Base-by-base conservation (phyloP, 371 early-diverging fungal species). In the Mortierella sp. region DNA sequence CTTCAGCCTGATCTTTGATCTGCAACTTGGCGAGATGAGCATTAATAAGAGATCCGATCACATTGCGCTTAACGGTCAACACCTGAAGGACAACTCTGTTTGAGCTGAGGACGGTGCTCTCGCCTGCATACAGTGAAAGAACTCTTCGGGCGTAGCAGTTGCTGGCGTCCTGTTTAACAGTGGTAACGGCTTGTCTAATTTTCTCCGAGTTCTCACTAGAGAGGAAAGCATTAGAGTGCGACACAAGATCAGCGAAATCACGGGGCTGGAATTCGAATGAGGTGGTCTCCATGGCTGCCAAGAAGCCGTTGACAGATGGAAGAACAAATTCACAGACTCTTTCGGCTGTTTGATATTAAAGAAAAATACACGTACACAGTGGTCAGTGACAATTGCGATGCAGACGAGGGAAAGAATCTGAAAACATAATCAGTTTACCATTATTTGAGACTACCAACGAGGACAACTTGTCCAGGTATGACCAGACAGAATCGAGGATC, bases 291-390 rank as follows among this genome's bases (percentile, higher is more conserved):
- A 93, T 69, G 3, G 93, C 91, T 49, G 89, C 86, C 35, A 90
- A 76, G 1, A 89, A 77, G 26, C 94, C 94, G 26, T 88, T 85
- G 60, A 93, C 81, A 6, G 91, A 89, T 22, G 93, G 93, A 34
- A 92, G 79, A 17, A 90, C 87, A 75, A 91, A 91, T 34, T 86
- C 85, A 31, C 90, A 85, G 17, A 89, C 84, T 56, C 85, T 86
- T 47, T 86, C 87, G n/a, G 83, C 88, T 89, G 42, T 67, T 31
- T n/a, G n/a, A n/a, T n/a, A n/a, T n/a, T n/a, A n/a, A n/a, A n/a
- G n/a, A n/a, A 40, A 5, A 37, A 40, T 22, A 34, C 9, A 32
- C 29, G 29, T 57, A 28, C 10, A 23, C 8, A 40, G 9, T 15
- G 9, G n/a, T 23, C 22, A 47, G 22, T 47, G 22, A 47, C 47